Conservation (phyloP, 495 filamentous ascomycete species). For the Podospora conica region DNA sequence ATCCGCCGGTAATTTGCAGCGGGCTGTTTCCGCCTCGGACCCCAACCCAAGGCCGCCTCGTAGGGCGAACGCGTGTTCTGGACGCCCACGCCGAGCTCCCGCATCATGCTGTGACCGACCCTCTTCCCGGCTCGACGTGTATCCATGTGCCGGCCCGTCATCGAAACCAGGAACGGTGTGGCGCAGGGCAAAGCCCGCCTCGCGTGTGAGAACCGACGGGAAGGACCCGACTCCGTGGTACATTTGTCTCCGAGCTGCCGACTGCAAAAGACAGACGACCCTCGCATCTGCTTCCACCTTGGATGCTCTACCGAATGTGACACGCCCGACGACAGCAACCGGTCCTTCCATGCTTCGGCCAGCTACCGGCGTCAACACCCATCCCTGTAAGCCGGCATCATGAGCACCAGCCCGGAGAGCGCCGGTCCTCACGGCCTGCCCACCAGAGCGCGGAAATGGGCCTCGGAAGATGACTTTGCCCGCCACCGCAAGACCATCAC, state of each 20-base stretch:
- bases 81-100: not conserved
- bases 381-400: not conserved
- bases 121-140: too few species aligned
- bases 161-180: not conserved
- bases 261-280: not conserved
- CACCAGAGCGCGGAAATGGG: not conserved
- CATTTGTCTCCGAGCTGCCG: not conserved
- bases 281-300: not conserved
- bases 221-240: not conserved
- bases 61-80: not conserved
- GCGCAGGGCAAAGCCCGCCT: not conserved
- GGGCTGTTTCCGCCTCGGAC: not conserved
- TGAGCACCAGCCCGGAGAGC: not conserved
- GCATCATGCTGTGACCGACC: not conserved
- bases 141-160: too few species aligned
- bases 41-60: not conserved
- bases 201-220: not conserved
- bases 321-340: not conserved
- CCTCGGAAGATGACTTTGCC: not conserved
- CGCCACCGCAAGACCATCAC: not conserved
- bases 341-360: not conserved
- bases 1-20: not conserved
- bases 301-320: not conserved
- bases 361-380: not conserved
- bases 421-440: not conserved